phyloP scores from a whole-genome alignment of 2,329 filamentous ascomycete genomes.

The Trichoderma hamatum region DNA sequence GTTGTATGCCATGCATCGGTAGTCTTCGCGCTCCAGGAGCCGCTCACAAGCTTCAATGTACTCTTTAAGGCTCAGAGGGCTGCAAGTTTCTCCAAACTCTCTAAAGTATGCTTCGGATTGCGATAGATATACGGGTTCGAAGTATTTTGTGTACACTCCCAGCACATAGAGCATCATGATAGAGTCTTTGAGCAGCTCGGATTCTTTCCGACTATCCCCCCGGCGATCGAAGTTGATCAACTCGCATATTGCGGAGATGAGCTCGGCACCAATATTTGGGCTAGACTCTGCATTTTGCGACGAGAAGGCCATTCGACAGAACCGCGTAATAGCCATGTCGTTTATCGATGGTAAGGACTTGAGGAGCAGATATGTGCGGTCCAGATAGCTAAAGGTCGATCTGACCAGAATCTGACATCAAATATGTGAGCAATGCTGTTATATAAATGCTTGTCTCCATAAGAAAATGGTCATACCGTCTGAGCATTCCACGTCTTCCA shows the following conservation, averaged over 20 bases:
- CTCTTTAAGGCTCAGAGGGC: constrained; percentile 65
- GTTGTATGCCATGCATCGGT: constrained; percentile 77
- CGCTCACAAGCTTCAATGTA: constrained; percentile 73
- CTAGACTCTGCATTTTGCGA: constrained; percentile 21
- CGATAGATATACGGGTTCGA: constrained; percentile 75
- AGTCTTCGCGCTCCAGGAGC: constrained; percentile 72
- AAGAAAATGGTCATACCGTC: constrained; percentile 54
- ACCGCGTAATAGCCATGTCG: constrained; percentile 77
- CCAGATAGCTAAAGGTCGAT: constrained; percentile 91
- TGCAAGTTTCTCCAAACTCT: constrained; percentile 69
- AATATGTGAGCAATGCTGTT: constrained; percentile 11
- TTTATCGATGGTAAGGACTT: constrained; percentile 72
- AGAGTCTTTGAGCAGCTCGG: constrained; percentile 69
- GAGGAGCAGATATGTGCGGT: constrained; percentile 83
- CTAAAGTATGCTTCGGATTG: constrained; percentile 69
- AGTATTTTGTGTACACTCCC: constrained; percentile 74
- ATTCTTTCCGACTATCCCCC: constrained; percentile 59
- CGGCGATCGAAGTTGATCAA: constrained; percentile 74
- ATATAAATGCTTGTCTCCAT: background rate
- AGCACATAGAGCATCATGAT: constrained; percentile 86
- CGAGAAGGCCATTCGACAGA: constrained; percentile 62
- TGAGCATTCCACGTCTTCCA: constrained; percentile 83
- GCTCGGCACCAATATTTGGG: constrained; percentile 36
- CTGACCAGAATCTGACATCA: constrained; percentile 68
- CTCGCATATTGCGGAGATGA: constrained; percentile 65